Base-by-base conservation (phyloP, 1,284 basidiomycete species). In the Ustilago crameri region DNA sequence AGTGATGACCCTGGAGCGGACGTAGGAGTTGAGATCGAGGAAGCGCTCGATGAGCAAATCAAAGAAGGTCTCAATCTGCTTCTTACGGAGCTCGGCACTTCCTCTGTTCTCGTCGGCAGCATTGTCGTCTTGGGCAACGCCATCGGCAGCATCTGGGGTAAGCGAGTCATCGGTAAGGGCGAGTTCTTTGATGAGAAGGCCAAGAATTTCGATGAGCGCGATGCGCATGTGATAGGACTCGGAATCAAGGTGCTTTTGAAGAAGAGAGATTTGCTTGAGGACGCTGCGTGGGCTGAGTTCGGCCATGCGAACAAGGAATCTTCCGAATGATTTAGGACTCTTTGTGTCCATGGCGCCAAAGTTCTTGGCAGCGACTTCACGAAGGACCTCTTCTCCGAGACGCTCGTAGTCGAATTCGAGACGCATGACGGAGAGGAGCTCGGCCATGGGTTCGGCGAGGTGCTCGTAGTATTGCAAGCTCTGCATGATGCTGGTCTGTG, bases 141-240 rank as follows among this genome's bases (percentile, higher is more conserved):
- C 47, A 18, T 59, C 56, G 7, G 37, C 54, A 8, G 48, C 58
- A 20, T 63, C 66, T 0, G 66, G 32, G 22, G 62, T 67, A 50
- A 78, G 57, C 15, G 75, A 70, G 27, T 80, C 79, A 24, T 78
- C 75, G 42, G 78, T 74, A 34, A 68, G 50, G 18, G 68, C 65
- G 3, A 82, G 65, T 40, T 94, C 78, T 42, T 71, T 71, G 70
- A 84, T 82, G 40, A 84, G 66, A 14, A 81, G 61, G 22, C 81
- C 82, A 22, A 83, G 79, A 5, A 80, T 76, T 51, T 84, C 83
- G 50, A 83, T 59, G 48, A 84, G 66, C 10, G 82, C 78, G 41
- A 80, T 92, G 35, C 96, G 91, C 90, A 98, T 95, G 0, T 93
- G 93, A 79, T 98, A 96, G 0, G 93, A 91, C 91, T 98, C 95